Base-by-base conservation (phyloP, 768 basidiomycete species). In the Russula sp. region DNA sequence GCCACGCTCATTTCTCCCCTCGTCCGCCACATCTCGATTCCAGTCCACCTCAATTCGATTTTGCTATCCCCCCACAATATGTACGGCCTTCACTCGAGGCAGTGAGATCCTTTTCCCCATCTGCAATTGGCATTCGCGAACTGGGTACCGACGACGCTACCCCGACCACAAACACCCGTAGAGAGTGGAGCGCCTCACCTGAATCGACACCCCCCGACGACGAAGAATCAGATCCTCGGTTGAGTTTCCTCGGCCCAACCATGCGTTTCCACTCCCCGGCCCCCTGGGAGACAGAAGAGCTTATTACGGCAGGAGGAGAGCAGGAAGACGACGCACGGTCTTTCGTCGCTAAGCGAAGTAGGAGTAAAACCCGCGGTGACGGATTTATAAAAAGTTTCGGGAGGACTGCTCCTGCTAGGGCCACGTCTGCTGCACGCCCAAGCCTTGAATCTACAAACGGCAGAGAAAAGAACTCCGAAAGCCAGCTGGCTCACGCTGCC, bases 231-330 rank as follows among this genome's bases (percentile, higher is more conserved):
- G 74, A 78, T 2, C 73, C 79, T 62, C 79, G 85, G 57, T 82
- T 91, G 73, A 90, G 87, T 69, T 75, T 86, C 53, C 82, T 87
- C 39, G 91, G 91, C n/a, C 90, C 90, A 35, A 90, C 84, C 73
- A 88, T 91, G 81, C 84, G 85, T 55, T 84, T 90, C 70, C 88
- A 90, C 73, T 88, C 87, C 65, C 86, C 81, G 31, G 87, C 90
- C 18, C 90, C 90, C 45, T 93, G 90, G 90, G 89, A 91, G 74
- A 74, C 80, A 42, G 87, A 84, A 54, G 83, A 79, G 14, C 44
- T 73, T 4, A 61, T 79, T 3, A 73, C 77, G 35, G 80, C 79
- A 69, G 82, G 78, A 37, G 77, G 78, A 32, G 83, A 84, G 47
- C 68, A 74, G 4, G 79, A 81, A 45, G 76, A 76, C 27, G 72